Conservation (phyloP, 352 stramenopile species). For the Pythium pyrilobum region DNA sequence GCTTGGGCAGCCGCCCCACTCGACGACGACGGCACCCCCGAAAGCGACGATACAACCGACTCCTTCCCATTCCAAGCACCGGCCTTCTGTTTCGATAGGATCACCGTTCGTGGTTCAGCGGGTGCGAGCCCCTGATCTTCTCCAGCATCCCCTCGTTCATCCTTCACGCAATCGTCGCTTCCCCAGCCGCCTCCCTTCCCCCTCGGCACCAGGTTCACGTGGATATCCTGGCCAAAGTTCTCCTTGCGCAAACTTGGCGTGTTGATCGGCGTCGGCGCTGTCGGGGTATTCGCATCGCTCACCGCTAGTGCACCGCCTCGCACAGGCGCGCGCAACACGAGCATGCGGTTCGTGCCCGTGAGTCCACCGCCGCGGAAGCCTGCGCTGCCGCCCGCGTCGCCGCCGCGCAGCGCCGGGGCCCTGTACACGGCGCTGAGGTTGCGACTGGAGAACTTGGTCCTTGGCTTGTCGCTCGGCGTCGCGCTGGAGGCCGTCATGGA, state of each 20-base stretch:
- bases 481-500: not conserved
- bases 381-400: slow-evolving; percentile 8
- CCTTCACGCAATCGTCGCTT: slow-evolving; percentile 3
- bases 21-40: not conserved
- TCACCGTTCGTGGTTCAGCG: too few species aligned
- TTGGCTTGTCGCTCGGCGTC: slow-evolving; percentile 26
- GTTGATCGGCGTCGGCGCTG: slow-evolving; percentile 65
- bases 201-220: slow-evolving; percentile 33
- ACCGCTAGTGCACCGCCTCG: slow-evolving; percentile 1
- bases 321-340: slow-evolving; percentile 34
- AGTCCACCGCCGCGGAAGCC: not conserved
- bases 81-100: too few species aligned
- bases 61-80: not conserved
- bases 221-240: slow-evolving; percentile 34
- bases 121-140: too few species aligned
- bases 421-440: slow-evolving; percentile 73
- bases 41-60: not conserved
- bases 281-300: slow-evolving; percentile 12
- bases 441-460: slow-evolving; percentile 66
- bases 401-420: slow-evolving; percentile 31
- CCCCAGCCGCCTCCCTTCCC: slow-evolving; percentile 33
- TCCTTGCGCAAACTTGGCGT: slow-evolving; percentile 70
- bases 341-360: slow-evolving; percentile 29
- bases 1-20: not conserved
- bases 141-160: too few species aligned